Conservation (phyloP, 2,329 filamentous ascomycete genomes). For the Curvularia verruculosa region DNA sequence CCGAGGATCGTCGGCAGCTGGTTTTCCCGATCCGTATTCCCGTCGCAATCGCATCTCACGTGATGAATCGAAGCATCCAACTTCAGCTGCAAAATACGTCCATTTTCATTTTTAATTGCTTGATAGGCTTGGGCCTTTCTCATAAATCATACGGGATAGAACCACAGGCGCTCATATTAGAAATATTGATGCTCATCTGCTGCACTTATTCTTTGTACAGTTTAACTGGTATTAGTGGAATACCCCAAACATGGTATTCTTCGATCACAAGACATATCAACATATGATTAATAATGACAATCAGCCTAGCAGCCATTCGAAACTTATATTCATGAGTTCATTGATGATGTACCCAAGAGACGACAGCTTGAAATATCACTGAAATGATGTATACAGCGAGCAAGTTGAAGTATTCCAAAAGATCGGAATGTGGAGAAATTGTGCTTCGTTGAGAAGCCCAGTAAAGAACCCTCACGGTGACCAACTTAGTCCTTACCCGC, state of each 20-base stretch:
- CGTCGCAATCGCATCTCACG: neutral
- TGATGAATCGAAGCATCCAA: neutral
- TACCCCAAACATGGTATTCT: too few species aligned
- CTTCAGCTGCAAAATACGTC: too few species aligned
- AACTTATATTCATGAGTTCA: neutral
- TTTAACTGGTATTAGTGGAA: too few species aligned
- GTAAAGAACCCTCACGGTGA: neutral
- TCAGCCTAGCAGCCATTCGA: neutral
- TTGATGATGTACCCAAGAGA: neutral
- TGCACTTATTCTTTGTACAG: too few species aligned
- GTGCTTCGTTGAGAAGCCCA: neutral
- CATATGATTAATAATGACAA: neutral
- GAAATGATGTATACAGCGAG: neutral
- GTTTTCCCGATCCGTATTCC: slow-evolving; percentile 12
- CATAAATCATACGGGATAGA: too few species aligned
- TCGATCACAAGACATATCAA: too few species aligned
- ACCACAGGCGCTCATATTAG: too few species aligned
- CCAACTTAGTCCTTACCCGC: slow-evolving; percentile 2
- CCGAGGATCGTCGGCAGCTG: slow-evolving; percentile 10
- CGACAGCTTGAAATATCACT: neutral
- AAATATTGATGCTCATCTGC: too few species aligned
- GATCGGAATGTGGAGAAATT: neutral
- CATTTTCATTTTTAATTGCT: too few species aligned
- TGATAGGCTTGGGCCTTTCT: too few species aligned
- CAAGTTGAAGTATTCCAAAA: neutral